These are phyloP conservation scores for Arthromyces matolae DNA, from an alignment of 768 basidiomycete species.

Conservation along the genomic window DNA sequence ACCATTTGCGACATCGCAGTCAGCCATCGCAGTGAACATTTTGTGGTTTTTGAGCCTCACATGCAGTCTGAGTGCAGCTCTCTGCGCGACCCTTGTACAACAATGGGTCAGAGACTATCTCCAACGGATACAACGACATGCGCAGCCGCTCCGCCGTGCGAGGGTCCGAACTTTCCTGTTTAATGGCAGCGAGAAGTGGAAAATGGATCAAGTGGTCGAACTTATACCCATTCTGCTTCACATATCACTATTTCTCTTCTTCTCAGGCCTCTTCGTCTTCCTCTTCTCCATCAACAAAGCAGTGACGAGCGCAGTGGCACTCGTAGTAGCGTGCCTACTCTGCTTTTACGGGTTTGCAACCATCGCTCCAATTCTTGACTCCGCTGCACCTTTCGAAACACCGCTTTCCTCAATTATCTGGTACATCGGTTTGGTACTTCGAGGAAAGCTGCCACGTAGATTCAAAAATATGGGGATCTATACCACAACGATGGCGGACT, in stretches of 20 bases:
- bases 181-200: constrained; percentile 1
- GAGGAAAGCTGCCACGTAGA: no score
- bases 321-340: neutral
- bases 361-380: constrained; percentile 1
- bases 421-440: neutral
- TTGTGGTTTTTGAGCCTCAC: constrained; percentile 29
- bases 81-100: constrained; percentile 22
- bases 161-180: neutral
- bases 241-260: constrained; percentile 8
- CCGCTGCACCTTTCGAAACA: constrained; percentile 6
- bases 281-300: neutral
- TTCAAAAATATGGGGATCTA: no score
- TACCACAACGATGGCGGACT: no score
- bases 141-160: neutral
- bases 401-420: neutral
- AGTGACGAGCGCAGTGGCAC: neutral
- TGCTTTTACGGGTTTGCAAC: constrained; percentile 2
- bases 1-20: constrained; percentile 13
- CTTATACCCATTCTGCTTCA: constrained; percentile 3
- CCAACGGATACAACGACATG: neutral
- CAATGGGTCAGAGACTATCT: constrained; percentile 5
- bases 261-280: constrained; percentile 4
- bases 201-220: constrained; percentile 2
- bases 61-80: constrained; percentile 21
- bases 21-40: constrained; percentile 23